These are phyloP conservation scores for Colletotrichum siamense DNA, from an alignment of 2,329 filamentous ascomycete species.

Conservation along the genomic window DNA sequence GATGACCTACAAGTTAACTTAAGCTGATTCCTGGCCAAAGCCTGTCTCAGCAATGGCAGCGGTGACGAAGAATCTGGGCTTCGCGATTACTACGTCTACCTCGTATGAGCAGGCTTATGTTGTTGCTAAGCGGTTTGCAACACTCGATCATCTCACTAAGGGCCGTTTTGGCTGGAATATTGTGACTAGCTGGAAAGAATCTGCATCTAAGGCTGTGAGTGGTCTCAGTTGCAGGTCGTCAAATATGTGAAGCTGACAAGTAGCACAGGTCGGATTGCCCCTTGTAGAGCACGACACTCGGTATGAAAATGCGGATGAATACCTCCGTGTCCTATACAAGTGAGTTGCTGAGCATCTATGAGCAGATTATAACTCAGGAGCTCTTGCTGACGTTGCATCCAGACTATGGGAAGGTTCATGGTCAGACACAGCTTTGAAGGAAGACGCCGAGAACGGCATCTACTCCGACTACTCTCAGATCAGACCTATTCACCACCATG, in stretches of 20 bases:
- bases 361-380: background rate
- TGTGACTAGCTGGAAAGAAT: constrained; percentile 63
- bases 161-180: constrained; percentile 72
- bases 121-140: constrained; percentile 66
- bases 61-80: constrained; percentile 67
- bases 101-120: constrained; percentile 68
- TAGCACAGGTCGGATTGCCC: constrained; percentile 57
- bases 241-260: background rate
- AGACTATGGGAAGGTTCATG: constrained; percentile 12
- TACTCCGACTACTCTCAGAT: constrained; percentile 7
- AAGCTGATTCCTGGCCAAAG: background rate
- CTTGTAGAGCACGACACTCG: constrained; percentile 65
- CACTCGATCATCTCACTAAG: constrained; percentile 65
- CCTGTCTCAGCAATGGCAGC: constrained; percentile 62
- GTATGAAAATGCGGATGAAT: constrained; percentile 67
- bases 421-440: background rate
- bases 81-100: constrained; percentile 68
- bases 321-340: constrained; percentile 67
- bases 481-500: constrained; percentile 1
- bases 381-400: too few species aligned
- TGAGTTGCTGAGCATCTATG: constrained; percentile 30
- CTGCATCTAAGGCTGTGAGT: constrained; percentile 59
- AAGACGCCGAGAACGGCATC: background rate
- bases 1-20: background rate
- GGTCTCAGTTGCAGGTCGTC: rapidly evolving